Evolutionary conservation across 345 rosid genomes (phyloP).

Genomic region (Eucalyptus shirleyi): DNA sequence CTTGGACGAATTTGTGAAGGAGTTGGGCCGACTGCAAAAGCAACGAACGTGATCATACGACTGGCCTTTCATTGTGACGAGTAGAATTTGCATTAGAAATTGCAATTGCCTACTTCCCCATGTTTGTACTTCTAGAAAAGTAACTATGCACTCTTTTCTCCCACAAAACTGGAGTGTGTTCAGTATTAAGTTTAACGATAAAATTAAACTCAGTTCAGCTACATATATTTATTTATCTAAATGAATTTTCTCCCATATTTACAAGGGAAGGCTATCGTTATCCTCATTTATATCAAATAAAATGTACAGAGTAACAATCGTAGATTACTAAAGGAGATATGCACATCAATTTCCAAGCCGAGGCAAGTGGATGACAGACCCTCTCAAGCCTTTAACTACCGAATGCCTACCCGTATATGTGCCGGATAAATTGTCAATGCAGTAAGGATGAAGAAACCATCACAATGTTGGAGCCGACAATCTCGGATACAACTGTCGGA

Average conservation of each 20-base stretch:
- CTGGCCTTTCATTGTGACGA: neutral
- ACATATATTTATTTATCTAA: neutral
- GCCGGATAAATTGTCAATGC: neutral
- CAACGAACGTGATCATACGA: neutral
- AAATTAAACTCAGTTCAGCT: neutral
- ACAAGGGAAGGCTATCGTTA: neutral
- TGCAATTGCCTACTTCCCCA: neutral
- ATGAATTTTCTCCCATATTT: neutral
- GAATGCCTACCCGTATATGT: neutral
- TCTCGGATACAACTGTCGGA: too few species aligned
- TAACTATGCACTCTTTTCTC: neutral
- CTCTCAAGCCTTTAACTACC: neutral
- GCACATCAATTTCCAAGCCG: neutral
- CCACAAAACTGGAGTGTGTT: neutral
- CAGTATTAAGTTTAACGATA: neutral
- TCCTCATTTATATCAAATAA: neutral
- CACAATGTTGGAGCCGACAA: too few species aligned
- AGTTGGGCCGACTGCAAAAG: neutral
- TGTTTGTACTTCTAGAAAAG: neutral
- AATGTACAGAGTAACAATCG: neutral
- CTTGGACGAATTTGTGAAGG: conserved; percentile 16
- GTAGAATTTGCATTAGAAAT: neutral
- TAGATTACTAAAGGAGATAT: neutral
- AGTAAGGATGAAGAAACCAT: too few species aligned
- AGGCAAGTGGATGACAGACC: neutral